These are phyloP conservation scores for Microbotryomycetes sp. DNA, from an alignment of 1,284 basidiomycete genomes.

Conservation along the genomic window DNA sequence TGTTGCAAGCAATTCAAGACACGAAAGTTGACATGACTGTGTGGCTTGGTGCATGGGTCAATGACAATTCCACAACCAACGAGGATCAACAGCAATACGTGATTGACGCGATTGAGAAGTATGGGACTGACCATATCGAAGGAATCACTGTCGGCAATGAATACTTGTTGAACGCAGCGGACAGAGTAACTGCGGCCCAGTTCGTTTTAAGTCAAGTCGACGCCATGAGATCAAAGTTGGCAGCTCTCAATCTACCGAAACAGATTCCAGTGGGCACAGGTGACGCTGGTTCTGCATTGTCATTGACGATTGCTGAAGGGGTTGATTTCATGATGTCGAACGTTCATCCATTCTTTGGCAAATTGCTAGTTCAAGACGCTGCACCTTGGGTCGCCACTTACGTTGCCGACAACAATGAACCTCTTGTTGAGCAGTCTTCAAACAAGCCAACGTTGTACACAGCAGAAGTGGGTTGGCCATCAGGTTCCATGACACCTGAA, in stretches of 20 bases:
- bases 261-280: constrained; percentile 71
- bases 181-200: constrained; percentile 1
- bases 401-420: constrained; percentile 49
- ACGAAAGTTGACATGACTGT: constrained; percentile 66
- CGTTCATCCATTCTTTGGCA: constrained; percentile 62
- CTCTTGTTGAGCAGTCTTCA: constrained; percentile 41
- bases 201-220: constrained; percentile 7
- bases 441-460: constrained; percentile 67
- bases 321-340: constrained; percentile 73
- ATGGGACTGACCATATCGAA: constrained; percentile 66
- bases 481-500: constrained; percentile 35
- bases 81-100: constrained; percentile 63
- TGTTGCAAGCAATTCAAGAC: constrained; percentile 71
- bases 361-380: constrained; percentile 60
- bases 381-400: constrained; percentile 61
- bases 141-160: constrained; percentile 60
- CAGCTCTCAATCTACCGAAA: constrained; percentile 48
- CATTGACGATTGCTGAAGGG: constrained; percentile 57
- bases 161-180: constrained; percentile 62
- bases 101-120: constrained; percentile 62
- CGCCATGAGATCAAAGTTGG: constrained; percentile 47
- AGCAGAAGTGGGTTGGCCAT: constrained; percentile 59
- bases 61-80: constrained; percentile 49
- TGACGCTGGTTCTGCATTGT: constrained; percentile 85
- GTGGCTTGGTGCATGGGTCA: constrained; percentile 44